Conservation (phyloP, 345 rosid genomes). For the Ceriops zippeliana region DNA sequence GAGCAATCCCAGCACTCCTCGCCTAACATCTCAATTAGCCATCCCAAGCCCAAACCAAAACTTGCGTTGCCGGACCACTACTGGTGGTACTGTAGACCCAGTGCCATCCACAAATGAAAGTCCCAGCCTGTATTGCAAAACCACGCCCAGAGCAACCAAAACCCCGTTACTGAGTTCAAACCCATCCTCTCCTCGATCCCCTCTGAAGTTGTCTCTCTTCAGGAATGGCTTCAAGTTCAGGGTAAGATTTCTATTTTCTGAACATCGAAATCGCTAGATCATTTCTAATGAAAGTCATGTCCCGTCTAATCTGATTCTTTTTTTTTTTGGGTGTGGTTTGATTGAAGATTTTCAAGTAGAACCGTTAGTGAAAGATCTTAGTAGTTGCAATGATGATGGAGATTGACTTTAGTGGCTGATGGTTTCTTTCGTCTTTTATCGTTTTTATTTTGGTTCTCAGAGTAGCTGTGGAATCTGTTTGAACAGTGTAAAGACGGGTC, state of each 20-base stretch:
- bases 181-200: constrained; percentile 33
- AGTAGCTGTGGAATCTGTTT: constrained; percentile 34
- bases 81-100: constrained; percentile 13
- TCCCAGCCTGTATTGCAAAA: constrained; percentile 16
- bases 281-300: too few species aligned
- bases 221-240: constrained; percentile 34
- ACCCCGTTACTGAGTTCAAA: constrained; percentile 15
- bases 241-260: constrained; percentile 5
- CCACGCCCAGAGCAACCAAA: constrained; percentile 16
- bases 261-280: not conserved
- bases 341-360: too few species aligned
- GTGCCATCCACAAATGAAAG: constrained; percentile 29
- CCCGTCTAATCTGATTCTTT: too few species aligned
- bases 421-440: not conserved
- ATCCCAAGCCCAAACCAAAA: constrained; percentile 30
- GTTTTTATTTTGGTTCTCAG: constrained; percentile 9
- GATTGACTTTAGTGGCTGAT: not conserved
- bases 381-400: not conserved
- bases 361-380: too few species aligned
- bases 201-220: constrained; percentile 29
- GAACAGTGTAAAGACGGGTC: constrained; percentile 34
- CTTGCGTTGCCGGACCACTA: constrained; percentile 48
- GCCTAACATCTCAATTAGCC: constrained; percentile 27
- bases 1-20: constrained; percentile 71
- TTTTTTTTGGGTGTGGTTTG: not conserved